These are phyloP conservation scores for Sclerotinia spermophila DNA, from an alignment of 2,329 filamentous ascomycete species.

Conservation along the genomic window DNA sequence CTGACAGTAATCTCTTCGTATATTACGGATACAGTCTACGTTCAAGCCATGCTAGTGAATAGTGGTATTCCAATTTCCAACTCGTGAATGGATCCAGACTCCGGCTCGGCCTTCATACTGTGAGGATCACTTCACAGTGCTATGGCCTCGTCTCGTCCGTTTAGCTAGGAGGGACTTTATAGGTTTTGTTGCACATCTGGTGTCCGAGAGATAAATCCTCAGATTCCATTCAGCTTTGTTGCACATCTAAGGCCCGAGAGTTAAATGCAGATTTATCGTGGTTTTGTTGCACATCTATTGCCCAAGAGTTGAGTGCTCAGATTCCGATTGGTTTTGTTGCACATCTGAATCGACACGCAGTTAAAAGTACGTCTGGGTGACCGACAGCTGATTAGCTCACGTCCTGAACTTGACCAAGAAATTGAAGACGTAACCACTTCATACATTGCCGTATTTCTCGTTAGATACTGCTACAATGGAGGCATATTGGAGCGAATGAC, in stretches of 20 bases:
- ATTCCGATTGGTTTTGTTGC: neutral
- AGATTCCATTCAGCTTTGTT: neutral
- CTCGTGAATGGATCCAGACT: neutral
- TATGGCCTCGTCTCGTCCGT: neutral
- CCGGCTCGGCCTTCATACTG: neutral
- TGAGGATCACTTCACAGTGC: neutral
- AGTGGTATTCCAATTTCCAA: neutral
- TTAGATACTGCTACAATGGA: neutral
- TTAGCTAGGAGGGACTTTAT: fast-evolving
- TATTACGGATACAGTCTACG: no score
- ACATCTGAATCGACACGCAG: neutral
- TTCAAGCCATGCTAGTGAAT: neutral
- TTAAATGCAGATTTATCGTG: neutral
- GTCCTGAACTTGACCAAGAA: no score
- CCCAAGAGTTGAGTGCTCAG: neutral
- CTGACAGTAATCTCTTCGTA: neutral
- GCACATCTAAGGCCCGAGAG: neutral
- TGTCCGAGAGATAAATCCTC: neutral
- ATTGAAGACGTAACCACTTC: neutral
- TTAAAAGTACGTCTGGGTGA: no score
- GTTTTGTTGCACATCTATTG: neutral
- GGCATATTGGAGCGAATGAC: neutral
- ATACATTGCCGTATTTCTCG: neutral
- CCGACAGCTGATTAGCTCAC: no score
- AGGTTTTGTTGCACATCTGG: neutral